Conservation (phyloP, 192 early-diverging fungal species). For the Gamsiella multidivaricata region DNA sequence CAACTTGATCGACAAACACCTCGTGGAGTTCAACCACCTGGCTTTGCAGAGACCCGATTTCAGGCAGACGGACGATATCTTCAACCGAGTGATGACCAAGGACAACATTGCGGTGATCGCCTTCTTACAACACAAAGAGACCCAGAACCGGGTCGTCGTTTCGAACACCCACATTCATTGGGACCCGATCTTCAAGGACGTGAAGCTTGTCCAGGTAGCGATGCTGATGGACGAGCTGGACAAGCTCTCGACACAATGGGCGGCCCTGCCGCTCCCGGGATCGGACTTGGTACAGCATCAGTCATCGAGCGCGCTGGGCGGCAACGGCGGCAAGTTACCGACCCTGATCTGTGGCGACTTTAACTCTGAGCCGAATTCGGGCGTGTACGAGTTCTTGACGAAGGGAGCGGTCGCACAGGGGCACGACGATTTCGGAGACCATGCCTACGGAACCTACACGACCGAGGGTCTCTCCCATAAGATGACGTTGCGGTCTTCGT, state of each 20-base stretch:
- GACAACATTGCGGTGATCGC: constrained; percentile 93
- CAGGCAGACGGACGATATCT: constrained; percentile 91
- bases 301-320: constrained; percentile 17
- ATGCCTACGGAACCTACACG: constrained; percentile 89
- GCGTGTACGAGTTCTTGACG: constrained; percentile 92
- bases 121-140: constrained; percentile 86
- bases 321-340: constrained; percentile 59
- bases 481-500: constrained; percentile 86
- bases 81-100: constrained; percentile 97
- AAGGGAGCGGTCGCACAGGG: constrained; percentile 79
- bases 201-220: constrained; percentile 95
- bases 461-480: constrained; percentile 85
- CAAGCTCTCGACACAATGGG: constrained; percentile 65
- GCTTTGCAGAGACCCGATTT: constrained; percentile 90
- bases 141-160: constrained; percentile 76
- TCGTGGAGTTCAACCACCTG: constrained; percentile 95
- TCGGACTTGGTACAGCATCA: no score
- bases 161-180: constrained; percentile 94
- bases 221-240: constrained; percentile 94
- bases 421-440: constrained; percentile 84
- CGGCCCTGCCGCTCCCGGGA: constrained; percentile 40
- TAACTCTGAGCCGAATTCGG: constrained; percentile 89
- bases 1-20: constrained; percentile 79
- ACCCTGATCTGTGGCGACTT: constrained; percentile 93
- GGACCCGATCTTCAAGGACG: constrained; percentile 91